These are phyloP conservation scores for Eustoma russellianum DNA, from an alignment of 257 asterid genomes.

Conservation along the genomic window DNA sequence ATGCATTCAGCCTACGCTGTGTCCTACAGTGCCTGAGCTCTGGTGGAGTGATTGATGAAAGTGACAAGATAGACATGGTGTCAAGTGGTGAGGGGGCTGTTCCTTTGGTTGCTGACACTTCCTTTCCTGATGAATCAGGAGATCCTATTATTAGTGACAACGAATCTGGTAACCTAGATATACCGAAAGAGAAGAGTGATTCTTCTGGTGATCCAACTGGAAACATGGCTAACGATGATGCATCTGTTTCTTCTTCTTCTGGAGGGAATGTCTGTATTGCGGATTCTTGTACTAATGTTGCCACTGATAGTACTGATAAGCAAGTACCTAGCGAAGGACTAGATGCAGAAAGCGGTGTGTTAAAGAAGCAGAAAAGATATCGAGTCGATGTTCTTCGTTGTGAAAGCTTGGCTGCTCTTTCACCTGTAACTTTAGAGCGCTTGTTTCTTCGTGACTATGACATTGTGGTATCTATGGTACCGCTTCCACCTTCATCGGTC, in stretches of 20 bases:
- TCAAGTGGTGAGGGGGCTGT: constrained; percentile 35
- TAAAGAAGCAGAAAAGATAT: constrained; percentile 54
- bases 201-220: constrained; percentile 26
- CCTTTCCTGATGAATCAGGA: constrained; percentile 22
- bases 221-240: constrained; percentile 20
- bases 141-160: constrained; percentile 27
- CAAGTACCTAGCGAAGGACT: constrained; percentile 30
- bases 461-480: constrained; percentile 92
- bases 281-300: constrained; percentile 29
- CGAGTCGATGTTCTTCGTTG: constrained; percentile 94
- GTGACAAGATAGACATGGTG: constrained; percentile 23
- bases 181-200: constrained; percentile 24
- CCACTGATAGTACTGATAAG: constrained; percentile 38
- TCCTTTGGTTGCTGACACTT: constrained; percentile 27
- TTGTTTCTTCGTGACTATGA: constrained; percentile 91
- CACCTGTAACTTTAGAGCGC: constrained; percentile 90
- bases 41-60: constrained; percentile 63
- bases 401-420: constrained; percentile 93
- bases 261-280: constrained; percentile 24
- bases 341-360: constrained; percentile 34
- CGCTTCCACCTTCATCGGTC: constrained; percentile 91
- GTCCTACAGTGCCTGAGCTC: constrained; percentile 88
- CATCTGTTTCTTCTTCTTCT: constrained; percentile 26
- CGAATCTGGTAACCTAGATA: constrained; percentile 17
- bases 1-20: constrained; percentile 95